Conservation (phyloP, 2,329 filamentous ascomycete species). For the Aspergillus sp. region DNA sequence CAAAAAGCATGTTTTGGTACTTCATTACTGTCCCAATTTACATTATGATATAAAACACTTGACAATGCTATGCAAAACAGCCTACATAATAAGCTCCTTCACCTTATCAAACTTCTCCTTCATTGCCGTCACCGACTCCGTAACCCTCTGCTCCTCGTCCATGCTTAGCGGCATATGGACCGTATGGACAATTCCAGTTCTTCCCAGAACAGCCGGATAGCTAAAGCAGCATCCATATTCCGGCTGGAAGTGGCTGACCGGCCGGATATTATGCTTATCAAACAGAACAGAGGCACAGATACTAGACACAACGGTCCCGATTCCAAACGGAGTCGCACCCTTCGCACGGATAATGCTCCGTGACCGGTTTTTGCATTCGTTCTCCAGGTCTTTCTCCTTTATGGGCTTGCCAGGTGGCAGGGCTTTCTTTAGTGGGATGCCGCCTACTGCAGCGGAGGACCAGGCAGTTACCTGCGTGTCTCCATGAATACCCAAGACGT, state of each 20-base stretch:
- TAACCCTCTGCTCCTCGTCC: slow-evolving; percentile 14
- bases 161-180: slow-evolving; percentile 20
- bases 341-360: slow-evolving; percentile 51
- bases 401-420: slow-evolving; percentile 23
- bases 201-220: slow-evolving; percentile 51
- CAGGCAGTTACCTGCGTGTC: slow-evolving; percentile 51
- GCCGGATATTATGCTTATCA: slow-evolving; percentile 49
- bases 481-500: slow-evolving; percentile 52
- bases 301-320: slow-evolving; percentile 48
- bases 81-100: neutral
- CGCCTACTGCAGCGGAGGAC: slow-evolving; percentile 46
- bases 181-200: slow-evolving; percentile 46
- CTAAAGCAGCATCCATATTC: slow-evolving; percentile 52
- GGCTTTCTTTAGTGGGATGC: slow-evolving; percentile 39
- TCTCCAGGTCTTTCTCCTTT: slow-evolving; percentile 35
- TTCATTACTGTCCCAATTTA: too few species aligned
- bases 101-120: neutral
- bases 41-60: neutral
- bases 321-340: slow-evolving; percentile 53
- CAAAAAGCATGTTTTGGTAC: too few species aligned
- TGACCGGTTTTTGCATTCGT: slow-evolving; percentile 49
- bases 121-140: neutral
- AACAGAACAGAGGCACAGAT: slow-evolving; percentile 54
- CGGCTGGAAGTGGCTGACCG: slow-evolving; percentile 52
- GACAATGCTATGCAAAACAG: neutral